Evolutionary conservation across 176 grass and related monocot species (phyloP).

Genomic region (Luzula sylvatica): DNA sequence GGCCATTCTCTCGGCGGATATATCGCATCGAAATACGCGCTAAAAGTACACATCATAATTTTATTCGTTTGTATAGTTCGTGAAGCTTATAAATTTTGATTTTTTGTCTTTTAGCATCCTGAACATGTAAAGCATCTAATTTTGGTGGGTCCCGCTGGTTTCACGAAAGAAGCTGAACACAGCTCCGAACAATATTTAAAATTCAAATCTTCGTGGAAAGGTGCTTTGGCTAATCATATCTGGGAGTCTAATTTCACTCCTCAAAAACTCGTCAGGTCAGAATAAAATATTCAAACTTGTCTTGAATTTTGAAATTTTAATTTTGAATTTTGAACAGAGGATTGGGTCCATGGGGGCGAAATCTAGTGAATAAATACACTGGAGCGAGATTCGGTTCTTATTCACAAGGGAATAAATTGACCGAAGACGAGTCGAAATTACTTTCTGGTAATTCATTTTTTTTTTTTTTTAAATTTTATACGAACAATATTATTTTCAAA

Average conservation of each 20-base stretch:
- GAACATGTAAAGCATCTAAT: slow-evolving; percentile 38
- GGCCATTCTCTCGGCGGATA: slow-evolving; percentile 41
- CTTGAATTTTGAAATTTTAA: not conserved
- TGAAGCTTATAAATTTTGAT: too few relatives aligned
- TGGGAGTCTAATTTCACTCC: slow-evolving; percentile 39
- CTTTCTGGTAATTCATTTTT: slow-evolving; percentile 25
- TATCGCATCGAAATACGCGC: slow-evolving; percentile 32
- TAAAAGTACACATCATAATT: slow-evolving; percentile 19
- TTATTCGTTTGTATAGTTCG: not conserved
- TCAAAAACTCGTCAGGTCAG: slow-evolving; percentile 38
- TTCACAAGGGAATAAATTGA: slow-evolving; percentile 28
- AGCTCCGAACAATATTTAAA: slow-evolving; percentile 27
- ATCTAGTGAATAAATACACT: slow-evolving; percentile 32
- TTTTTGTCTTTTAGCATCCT: slow-evolving; percentile 25
- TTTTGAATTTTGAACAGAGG: slow-evolving; percentile 17
- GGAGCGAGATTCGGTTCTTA: slow-evolving; percentile 33
- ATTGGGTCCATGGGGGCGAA: slow-evolving; percentile 34
- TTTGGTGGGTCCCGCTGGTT: slow-evolving; percentile 36
- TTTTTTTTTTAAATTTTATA: not conserved
- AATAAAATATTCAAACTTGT: slow-evolving; percentile 3
- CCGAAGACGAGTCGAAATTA: slow-evolving; percentile 26
- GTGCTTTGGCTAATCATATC: slow-evolving; percentile 18
- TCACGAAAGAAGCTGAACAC: slow-evolving; percentile 31
- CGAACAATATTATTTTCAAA: not conserved
- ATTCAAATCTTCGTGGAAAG: slow-evolving; percentile 35